A percentile compares a stretch with the other conserved stretches of the same genome.
Evolutionary conservation across 208 protist genomes (phyloP).

Genomic region (Perkinsela sp.): DNA sequence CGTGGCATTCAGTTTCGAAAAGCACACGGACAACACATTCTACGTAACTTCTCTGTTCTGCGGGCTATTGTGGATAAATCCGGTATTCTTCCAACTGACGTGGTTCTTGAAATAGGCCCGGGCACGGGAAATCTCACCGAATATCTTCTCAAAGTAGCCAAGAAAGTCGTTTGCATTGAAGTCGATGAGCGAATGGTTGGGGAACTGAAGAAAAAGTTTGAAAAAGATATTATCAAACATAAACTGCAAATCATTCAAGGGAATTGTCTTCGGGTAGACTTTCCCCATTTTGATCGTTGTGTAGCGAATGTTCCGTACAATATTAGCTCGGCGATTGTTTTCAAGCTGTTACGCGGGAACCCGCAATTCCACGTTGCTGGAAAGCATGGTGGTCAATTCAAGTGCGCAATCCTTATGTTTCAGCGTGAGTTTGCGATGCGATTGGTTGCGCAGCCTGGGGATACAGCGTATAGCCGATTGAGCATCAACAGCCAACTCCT

Average conservation of each 20-base stretch:
- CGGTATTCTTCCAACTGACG: conserved; percentile 79
- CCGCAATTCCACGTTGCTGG: conserved; percentile 29
- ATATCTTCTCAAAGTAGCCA: conserved; percentile 81
- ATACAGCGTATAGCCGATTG: conserved; percentile 89
- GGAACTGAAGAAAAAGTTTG: conserved; percentile 95
- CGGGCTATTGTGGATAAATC: conserved; percentile 87
- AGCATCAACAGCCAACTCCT: conserved; percentile 96
- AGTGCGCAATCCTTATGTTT: conserved; percentile 96
- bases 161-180: conserved; percentile 94
- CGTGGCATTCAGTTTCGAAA: conserved; percentile 79
- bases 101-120: conserved; percentile 95
- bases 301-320: conserved; percentile 99
- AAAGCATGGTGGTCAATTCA: conserved; percentile 11
- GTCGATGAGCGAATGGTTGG: conserved; percentile 95
- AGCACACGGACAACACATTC: conserved; percentile 89
- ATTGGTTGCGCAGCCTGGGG: conserved; percentile 85
- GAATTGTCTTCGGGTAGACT: conserved; percentile 89
- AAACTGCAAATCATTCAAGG: conserved; percentile 91
- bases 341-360: conserved; percentile 88
- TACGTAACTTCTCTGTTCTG: conserved; percentile 93
- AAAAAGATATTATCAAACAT: conserved; percentile 37
- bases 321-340: conserved; percentile 94
- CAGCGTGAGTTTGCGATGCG: conserved; percentile 96
- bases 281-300: conserved; percentile 98
- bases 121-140: conserved; percentile 98